Conservation (phyloP, 495 filamentous ascomycete species). For the Trypethelium eluteriae region DNA sequence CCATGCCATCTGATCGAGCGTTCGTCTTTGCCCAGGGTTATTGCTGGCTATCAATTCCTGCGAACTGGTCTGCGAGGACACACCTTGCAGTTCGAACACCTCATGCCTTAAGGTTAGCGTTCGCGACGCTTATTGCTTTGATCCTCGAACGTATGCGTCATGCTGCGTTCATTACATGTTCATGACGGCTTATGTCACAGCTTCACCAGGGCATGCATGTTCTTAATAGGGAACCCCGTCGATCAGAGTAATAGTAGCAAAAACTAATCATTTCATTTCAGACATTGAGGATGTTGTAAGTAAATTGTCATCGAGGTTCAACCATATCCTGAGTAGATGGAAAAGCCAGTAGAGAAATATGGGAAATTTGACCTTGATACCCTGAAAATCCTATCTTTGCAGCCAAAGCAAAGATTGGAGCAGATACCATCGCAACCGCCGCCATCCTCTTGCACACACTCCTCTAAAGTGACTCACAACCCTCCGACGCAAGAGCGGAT, state of each 20-base stretch:
- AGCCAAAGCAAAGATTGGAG: background rate
- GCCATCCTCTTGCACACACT: background rate
- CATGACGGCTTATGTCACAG: background rate
- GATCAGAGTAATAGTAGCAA: background rate
- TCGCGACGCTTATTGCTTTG: background rate
- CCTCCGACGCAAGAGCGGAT: too few species aligned
- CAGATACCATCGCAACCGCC: background rate
- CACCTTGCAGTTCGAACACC: constrained; percentile 1
- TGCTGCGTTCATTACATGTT: background rate
- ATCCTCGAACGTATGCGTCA: too few species aligned
- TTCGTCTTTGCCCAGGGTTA: background rate
- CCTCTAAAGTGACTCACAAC: background rate
- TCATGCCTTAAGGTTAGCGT: background rate
- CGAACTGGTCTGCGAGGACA: background rate
- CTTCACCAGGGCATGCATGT: background rate
- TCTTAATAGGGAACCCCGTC: background rate
- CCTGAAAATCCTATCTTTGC: background rate
- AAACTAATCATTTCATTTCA: constrained; percentile 7
- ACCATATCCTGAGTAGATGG: background rate
- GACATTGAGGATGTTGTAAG: constrained; percentile 5
- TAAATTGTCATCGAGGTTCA: background rate
- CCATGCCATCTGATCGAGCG: too few species aligned
- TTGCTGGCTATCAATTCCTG: background rate
- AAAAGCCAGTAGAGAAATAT: background rate
- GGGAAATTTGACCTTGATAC: background rate